Evolutionary conservation across 768 basidiomycete genomes (phyloP).

Genomic region (Dioszegia crocea): DNA sequence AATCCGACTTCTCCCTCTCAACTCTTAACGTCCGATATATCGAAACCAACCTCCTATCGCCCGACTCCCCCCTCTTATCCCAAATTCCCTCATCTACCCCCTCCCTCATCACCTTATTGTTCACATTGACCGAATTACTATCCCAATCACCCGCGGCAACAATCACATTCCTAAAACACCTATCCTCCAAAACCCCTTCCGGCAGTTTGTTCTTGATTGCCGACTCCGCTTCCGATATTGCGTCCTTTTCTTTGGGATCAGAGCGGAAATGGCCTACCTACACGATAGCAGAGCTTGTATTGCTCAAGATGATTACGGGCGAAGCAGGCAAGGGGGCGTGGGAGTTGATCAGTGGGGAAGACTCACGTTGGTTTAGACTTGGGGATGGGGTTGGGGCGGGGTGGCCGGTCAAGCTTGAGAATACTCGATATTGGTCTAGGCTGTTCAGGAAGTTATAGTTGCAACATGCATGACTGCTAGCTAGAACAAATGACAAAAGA

Average conservation of each 20-base stretch:
- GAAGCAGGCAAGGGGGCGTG: conserved; percentile 15
- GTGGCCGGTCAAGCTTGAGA: conserved; percentile 48
- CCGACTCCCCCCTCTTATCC: background rate
- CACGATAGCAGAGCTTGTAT: conserved; percentile 34
- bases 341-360: conserved; percentile 31
- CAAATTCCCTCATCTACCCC: conserved; percentile 1
- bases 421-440: conserved; percentile 48
- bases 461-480: background rate
- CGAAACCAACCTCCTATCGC: background rate
- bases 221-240: conserved; percentile 42
- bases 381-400: conserved; percentile 30
- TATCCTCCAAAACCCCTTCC: conserved; percentile 21
- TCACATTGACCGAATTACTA: conserved; percentile 47
- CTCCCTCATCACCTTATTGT: conserved; percentile 45
- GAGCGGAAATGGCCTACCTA: conserved; percentile 43
- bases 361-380: conserved; percentile 45
- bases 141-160: conserved; percentile 42
- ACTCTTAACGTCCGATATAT: conserved; percentile 11
- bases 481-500: too few species aligned
- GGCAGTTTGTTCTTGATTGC: conserved; percentile 41
- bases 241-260: conserved; percentile 33
- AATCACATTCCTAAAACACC: conserved; percentile 20
- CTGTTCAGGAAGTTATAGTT: conserved; percentile 14
- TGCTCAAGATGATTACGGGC: background rate
- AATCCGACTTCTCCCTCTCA: conserved; percentile 7